Base-by-base conservation (phyloP, 108 stramenopile genomes). In the Discostella stelligeroides region DNA sequence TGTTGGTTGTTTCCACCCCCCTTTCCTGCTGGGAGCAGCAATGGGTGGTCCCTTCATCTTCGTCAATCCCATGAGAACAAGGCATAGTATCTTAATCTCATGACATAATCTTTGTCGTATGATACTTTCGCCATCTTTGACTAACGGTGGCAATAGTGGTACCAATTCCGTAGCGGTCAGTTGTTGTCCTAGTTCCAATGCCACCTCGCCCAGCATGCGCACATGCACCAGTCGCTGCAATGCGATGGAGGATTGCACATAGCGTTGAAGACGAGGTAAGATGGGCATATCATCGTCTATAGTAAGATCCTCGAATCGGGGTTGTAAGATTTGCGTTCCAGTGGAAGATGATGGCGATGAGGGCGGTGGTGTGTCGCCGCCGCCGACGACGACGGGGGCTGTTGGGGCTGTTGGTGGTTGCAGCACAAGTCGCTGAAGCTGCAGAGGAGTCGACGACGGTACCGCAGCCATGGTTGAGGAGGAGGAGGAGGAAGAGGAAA, bases 181-280 rank as follows among this genome's bases (percentile, higher is more conserved):
- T 48, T 73, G 74, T 43, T 78, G 96, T 68, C 96, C 95, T 0
- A 90, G 81, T n/a, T 83, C 62, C 23, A 88, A 76, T 11, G 96
- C 92, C 14, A 91, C 94, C 64, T 97, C 97, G 20, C 91, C 95
- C 46, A 98, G 71, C 97, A 98, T 97, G 82, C 96, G 95, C 18
- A 97, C 96, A 75, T 98, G 98, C 21, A 97, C 98, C 15, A 98
- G 82, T 23, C 98, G 86, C 62, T 99, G 98, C 45, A 99, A 77
- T 0, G 97, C 97, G 72, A 99, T 98, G 66, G 81, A 83, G 48
- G 89, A 89, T 28, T 82, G 90, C 71, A 85, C 86, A 78, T 98
- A 99, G 41, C 91, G 88, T 17, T 91, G 92, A 45, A 98, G 80
- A 4, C 98, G 89, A 50, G 96, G 88, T 37, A 97, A 81, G 30